phyloP scores from a whole-genome alignment of 768 basidiomycete species.

The Podaxis carcinomalis region DNA sequence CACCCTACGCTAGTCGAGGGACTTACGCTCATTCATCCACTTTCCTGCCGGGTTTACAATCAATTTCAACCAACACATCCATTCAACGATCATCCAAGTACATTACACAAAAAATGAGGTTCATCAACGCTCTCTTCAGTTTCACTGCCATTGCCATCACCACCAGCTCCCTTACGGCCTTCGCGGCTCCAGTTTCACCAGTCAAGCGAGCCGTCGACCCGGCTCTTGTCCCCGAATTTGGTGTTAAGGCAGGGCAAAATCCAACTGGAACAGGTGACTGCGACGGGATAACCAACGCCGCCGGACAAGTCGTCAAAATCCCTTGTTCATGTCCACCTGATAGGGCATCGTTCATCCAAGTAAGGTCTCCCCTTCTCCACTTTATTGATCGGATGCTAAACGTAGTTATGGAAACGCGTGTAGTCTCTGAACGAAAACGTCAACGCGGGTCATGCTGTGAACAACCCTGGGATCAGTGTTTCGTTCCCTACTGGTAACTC shows the following conservation, averaged over 20 bases:
- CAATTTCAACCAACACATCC: background rate
- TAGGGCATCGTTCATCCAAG: conserved; percentile 47
- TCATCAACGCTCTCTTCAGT: conserved; percentile 12
- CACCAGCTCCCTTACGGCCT: conserved; percentile 26
- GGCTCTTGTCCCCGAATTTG: conserved; percentile 55
- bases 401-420: background rate
- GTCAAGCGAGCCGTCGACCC: conserved; percentile 37
- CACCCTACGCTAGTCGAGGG: conserved; percentile 10
- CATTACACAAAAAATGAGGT: conserved; percentile 19
- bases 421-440: conserved; percentile 50
- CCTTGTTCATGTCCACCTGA: conserved; percentile 65
- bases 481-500: conserved; percentile 63
- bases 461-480: conserved; percentile 56
- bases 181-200: conserved; percentile 21
- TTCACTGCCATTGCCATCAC: conserved; percentile 25
- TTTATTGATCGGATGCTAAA: background rate
- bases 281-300: conserved; percentile 56
- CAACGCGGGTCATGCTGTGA: conserved; percentile 55
- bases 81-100: background rate
- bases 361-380: conserved; percentile 18
- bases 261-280: conserved; percentile 60
- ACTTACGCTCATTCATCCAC: conserved; percentile 8
- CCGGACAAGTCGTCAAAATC: conserved; percentile 53
- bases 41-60: background rate
- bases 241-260: conserved; percentile 50